Percentiles rank a stretch among this genome's conserved stretches.
phyloP scores from a whole-genome alignment of 1,284 basidiomycete species.

The Rhodotorula sp. region DNA sequence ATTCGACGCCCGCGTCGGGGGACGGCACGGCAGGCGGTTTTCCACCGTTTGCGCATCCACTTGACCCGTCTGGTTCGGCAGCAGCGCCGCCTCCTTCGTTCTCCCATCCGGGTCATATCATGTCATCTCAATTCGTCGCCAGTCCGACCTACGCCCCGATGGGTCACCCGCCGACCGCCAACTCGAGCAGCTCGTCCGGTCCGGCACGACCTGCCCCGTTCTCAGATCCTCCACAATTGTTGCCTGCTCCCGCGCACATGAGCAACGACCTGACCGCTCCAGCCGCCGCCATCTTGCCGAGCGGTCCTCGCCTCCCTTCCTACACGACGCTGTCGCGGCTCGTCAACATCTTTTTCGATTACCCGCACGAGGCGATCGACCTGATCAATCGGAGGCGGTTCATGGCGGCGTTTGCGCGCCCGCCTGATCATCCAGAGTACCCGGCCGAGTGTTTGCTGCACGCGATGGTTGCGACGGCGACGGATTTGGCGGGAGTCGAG shows the following conservation, averaged over 20 bases:
- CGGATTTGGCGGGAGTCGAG: conserved; percentile 66
- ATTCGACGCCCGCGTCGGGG: too few relatives aligned
- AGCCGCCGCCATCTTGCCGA: background rate
- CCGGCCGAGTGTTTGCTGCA: conserved; percentile 79
- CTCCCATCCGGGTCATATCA: background rate
- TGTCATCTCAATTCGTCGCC: background rate
- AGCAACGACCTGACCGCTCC: background rate
- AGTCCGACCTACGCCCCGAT: background rate
- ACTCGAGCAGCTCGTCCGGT: background rate
- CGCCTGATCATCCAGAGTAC: conserved; percentile 70
- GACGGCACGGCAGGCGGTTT: too few relatives aligned
- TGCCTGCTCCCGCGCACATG: background rate
- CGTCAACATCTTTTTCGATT: conserved; percentile 35
- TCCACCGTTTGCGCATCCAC: background rate
- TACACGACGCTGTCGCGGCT: conserved; percentile 22
- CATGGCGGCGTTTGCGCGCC: conserved; percentile 65
- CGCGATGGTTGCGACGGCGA: conserved; percentile 79
- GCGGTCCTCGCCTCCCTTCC: conserved; percentile 9
- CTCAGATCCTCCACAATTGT: background rate
- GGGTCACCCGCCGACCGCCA: background rate
- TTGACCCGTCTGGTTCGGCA: background rate
- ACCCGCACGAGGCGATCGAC: conserved; percentile 25
- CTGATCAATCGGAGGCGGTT: conserved; percentile 64
- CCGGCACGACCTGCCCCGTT: background rate
- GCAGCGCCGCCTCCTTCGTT: background rate